Base-by-base conservation (phyloP, 1,284 basidiomycete genomes). In the Pseudozyma sp. region DNA sequence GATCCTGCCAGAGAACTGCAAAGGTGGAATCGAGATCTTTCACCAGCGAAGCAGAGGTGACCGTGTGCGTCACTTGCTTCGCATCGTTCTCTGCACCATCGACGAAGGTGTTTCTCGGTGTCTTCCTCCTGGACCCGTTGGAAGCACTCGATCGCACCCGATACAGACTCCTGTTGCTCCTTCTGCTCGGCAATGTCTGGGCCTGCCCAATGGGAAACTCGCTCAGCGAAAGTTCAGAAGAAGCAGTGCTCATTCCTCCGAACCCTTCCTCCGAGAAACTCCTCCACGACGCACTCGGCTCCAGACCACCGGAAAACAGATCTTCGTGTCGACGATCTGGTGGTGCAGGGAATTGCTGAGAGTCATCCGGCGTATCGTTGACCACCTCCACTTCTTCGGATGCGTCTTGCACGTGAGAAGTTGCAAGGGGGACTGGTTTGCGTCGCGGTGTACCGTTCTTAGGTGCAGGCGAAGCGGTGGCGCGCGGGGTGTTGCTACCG, bases 221-320 rank as follows among this genome's bases (percentile, higher is more conserved):
- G 30, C 51, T 39, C 39, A 77, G 33, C 6, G 53, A 47, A 3
- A 75, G 57, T 2, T 68, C 64, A 7, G 49, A 55, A 3, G 56
- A 60, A 0, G 68, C 68, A 13, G 59, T 69, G 9, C 54, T 59
- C 52, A 66, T 66, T 4, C 14, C 47, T 4, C 60, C 60, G 35
- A 75, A 75, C 0, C 68, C 72, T 64, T 67, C 57, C 35, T 70
- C 61, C 2, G 68, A 68, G 24, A 70, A 75, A 1, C 59, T 60
- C 0, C 61, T 52, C 72, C 72, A 75, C 1, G 64, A 63, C 0
- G 56, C n/a, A 5, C 60, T 61, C 8, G 64, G 65, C 40, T 73
- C 57, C 29, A 68, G 37, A 0, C 19, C 31, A 0, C 61, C 65
- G 1, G 35, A 19, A n/a, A 64, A 72, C 10, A 67, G 14, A 9